These are phyloP conservation scores for Trifolium subterraneum DNA, from an alignment of 306 rosid species.

Conservation along the genomic window DNA sequence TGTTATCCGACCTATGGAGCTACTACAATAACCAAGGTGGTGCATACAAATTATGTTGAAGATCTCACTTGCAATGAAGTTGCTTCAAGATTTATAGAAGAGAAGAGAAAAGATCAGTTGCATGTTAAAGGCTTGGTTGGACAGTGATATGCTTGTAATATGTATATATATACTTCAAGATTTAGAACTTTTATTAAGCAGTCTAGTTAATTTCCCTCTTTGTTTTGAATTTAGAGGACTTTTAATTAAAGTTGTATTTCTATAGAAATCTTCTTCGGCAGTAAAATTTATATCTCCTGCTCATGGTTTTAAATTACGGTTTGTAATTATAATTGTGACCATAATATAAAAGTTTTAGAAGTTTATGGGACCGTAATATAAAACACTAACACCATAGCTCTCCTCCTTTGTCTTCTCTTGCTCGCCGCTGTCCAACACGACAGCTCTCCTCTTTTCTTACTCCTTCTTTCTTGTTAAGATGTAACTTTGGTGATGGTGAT, in stretches of 20 bases:
- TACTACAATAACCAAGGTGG: constrained; percentile 42
- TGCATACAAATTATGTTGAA: constrained; percentile 41
- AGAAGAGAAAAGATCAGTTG: constrained; percentile 36
- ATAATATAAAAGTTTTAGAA: background rate
- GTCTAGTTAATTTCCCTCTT: background rate
- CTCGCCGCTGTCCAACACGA: too few relatives aligned
- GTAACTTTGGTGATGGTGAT: too few relatives aligned
- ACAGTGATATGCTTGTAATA: constrained; percentile 27
- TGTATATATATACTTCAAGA: too few relatives aligned
- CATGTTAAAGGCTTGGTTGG: constrained; percentile 50
- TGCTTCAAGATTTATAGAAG: constrained; percentile 46
- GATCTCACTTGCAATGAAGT: constrained; percentile 53
- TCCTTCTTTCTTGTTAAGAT: too few relatives aligned
- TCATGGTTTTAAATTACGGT: background rate
- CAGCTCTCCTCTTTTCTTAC: too few relatives aligned
- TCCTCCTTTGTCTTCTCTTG: too few relatives aligned
- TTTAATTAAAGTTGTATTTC: background rate
- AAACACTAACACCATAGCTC: too few relatives aligned
- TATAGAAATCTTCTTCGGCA: constrained; percentile 15
- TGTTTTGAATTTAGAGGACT: background rate
- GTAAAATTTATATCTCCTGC: background rate
- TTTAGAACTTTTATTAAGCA: constrained; percentile 6
- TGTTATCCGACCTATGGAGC: constrained; percentile 47
- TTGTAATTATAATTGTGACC: background rate
- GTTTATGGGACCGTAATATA: too few relatives aligned